Conservation (phyloP, 257 asterid species). For the Rhazya stricta region DNA sequence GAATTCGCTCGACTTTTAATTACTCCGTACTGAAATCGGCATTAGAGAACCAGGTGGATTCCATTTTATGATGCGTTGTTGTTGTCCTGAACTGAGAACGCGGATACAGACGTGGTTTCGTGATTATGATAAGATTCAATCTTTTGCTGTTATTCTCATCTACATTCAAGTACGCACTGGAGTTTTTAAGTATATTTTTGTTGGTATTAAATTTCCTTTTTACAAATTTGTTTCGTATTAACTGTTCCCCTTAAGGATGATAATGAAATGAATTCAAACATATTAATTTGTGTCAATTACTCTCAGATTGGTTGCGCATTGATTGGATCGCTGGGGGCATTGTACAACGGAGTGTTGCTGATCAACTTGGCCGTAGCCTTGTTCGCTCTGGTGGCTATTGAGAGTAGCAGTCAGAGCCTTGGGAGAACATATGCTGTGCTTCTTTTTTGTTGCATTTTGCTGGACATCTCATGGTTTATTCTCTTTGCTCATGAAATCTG, state of each 20-base stretch:
- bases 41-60: not conserved
- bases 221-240: not conserved
- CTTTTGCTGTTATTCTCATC: slow-evolving; percentile 70
- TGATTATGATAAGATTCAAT: slow-evolving; percentile 79
- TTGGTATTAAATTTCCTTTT: not conserved
- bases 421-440: slow-evolving; percentile 84
- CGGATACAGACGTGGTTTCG: slow-evolving; percentile 69
- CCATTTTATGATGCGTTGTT: slow-evolving; percentile 54
- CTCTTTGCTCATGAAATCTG: slow-evolving; percentile 67
- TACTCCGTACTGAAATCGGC: not conserved
- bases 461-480: slow-evolving; percentile 75
- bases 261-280: not conserved
- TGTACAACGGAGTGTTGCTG: slow-evolving; percentile 69
- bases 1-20: not conserved
- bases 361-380: slow-evolving; percentile 62
- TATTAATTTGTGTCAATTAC: not conserved
- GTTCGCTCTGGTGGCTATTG: slow-evolving; percentile 89
- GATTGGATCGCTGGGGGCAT: slow-evolving; percentile 88
- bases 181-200: not conserved
- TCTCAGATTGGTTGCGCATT: slow-evolving; percentile 72
- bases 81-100: slow-evolving; percentile 53
- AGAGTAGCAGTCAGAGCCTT: slow-evolving; percentile 87
- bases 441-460: slow-evolving; percentile 64
- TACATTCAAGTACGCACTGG: slow-evolving; percentile 39
- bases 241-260: not conserved